Conservation (phyloP, 257 asterid species). For the Solanum lycopersicoides region DNA sequence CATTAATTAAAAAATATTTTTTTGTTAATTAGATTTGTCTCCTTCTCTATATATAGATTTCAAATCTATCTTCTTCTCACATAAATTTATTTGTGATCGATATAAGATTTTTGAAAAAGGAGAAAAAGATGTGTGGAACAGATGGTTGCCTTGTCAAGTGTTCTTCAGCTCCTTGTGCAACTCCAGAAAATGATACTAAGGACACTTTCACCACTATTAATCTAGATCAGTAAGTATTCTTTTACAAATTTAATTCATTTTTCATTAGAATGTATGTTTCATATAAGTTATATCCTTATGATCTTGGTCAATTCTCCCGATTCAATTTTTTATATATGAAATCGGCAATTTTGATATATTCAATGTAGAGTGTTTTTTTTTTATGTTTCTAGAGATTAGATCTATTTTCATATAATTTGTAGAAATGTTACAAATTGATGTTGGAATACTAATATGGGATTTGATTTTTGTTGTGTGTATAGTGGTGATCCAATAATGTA, state of each 20-base stretch:
- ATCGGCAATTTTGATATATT: not conserved
- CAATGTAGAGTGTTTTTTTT: not conserved
- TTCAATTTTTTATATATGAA: not conserved
- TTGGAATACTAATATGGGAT: not conserved
- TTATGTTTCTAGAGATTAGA: not conserved
- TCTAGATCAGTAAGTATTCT: slow-evolving; percentile 57
- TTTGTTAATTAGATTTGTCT: not conserved
- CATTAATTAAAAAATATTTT: not conserved
- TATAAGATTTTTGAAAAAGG: not conserved
- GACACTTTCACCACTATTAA: slow-evolving; percentile 15
- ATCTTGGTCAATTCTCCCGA: not conserved
- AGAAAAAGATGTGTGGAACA: slow-evolving; percentile 33
- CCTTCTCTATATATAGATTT: not conserved
- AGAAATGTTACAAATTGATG: not conserved
- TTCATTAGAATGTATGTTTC: not conserved
- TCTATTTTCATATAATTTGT: not conserved
- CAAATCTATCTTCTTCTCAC: not conserved
- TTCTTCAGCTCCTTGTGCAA: not conserved
- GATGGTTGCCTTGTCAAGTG: slow-evolving; percentile 10
- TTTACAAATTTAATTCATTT: too few species aligned
- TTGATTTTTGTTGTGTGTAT: not conserved
- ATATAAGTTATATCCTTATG: not conserved
- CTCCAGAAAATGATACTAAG: slow-evolving; percentile 5
- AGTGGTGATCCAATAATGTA: slow-evolving; percentile 48
- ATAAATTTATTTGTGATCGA: not conserved